Conservation (phyloP, 2,329 filamentous ascomycete species). For the Hymenoscyphus fraxineus region DNA sequence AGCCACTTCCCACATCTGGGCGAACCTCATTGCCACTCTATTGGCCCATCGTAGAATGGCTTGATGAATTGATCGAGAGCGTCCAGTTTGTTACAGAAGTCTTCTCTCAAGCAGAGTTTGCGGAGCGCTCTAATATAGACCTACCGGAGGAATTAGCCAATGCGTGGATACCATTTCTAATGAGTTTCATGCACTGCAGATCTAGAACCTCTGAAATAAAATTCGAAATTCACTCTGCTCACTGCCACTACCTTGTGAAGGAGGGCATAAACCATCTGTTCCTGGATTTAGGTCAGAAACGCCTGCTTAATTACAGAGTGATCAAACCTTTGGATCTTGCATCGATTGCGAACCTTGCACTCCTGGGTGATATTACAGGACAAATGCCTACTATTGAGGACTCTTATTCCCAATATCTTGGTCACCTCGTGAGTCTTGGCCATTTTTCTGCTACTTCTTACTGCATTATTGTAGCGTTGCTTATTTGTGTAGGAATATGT, state of each 20-base stretch:
- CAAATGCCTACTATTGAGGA: neutral
- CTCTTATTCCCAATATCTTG: neutral
- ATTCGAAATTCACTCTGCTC: too few species aligned
- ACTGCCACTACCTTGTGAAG: neutral
- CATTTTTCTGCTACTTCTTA: neutral
- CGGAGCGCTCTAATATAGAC: neutral
- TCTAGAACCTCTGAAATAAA: too few species aligned
- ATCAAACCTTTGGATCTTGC: neutral
- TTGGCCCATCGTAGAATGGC: neutral
- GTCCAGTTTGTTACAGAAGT: neutral
- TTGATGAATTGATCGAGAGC: neutral
- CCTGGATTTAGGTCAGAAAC: neutral
- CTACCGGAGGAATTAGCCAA: neutral
- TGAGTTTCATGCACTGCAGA: neutral
- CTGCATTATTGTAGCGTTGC: neutral
- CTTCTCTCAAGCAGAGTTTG: neutral
- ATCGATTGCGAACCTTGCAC: neutral
- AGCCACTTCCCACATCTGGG: too few species aligned
- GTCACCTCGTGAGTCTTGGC: neutral
- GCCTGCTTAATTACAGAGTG: neutral
- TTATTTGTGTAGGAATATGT: neutral
- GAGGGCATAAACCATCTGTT: neutral
- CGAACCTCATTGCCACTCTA: neutral
- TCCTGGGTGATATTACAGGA: neutral
- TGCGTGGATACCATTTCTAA: neutral